phyloP scores from a whole-genome alignment of 2,329 filamentous ascomycete genomes.

The Hypoxylon sp. region DNA sequence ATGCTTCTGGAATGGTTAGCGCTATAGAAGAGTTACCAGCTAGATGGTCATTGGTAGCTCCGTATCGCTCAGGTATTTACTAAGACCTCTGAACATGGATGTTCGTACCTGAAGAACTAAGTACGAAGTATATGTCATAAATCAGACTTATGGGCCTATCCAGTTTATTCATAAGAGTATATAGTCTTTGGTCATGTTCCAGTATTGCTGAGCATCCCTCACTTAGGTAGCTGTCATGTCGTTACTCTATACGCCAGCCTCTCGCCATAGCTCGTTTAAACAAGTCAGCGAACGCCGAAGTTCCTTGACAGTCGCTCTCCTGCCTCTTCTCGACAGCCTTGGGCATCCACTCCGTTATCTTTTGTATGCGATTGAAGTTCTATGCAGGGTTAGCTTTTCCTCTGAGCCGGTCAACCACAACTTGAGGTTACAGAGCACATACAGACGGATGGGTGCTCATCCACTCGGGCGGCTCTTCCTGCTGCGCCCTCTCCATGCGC shows the following conservation, averaged over 20 bases:
- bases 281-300: conserved; percentile 63
- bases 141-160: too few relatives aligned
- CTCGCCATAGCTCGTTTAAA: conserved; percentile 63
- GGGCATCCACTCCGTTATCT: conserved; percentile 73
- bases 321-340: conserved; percentile 65
- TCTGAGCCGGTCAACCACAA: too few relatives aligned
- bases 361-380: conserved; percentile 72
- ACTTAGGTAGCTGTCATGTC: background rate
- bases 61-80: background rate
- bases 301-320: conserved; percentile 66
- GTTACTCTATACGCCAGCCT: conserved; percentile 49
- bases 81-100: too few relatives aligned
- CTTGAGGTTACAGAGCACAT: conserved; percentile 45
- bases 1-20: conserved; percentile 20
- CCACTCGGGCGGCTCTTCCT: conserved; percentile 72
- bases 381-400: conserved; percentile 47
- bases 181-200: background rate
- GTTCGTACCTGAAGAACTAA: too few relatives aligned
- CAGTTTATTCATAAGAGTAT: too few relatives aligned
- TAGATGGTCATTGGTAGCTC: background rate
- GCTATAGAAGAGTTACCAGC: background rate
- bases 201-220: conserved; percentile 3
- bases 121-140: too few relatives aligned
- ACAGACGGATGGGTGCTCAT: conserved; percentile 81
- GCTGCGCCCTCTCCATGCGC: conserved; percentile 68